Conservation (phyloP, 2,329 filamentous ascomycete species). For the Neoascochyta sp. region DNA sequence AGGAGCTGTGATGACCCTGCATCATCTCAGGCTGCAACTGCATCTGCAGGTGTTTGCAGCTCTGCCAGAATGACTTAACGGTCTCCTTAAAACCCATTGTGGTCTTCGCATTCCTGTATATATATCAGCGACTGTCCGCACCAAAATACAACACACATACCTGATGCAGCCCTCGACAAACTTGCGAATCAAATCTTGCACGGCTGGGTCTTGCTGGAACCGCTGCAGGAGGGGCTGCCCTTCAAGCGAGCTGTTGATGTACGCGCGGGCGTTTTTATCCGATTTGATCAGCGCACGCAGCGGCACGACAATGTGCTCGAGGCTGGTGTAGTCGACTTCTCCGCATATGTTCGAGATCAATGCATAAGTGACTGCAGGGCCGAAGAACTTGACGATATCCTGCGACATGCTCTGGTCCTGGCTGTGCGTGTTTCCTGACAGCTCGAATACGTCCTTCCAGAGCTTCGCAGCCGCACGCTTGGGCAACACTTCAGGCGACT, state of each 20-base stretch:
- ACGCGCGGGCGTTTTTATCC: conserved; percentile 30
- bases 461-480: conserved; percentile 72
- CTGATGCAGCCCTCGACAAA: conserved; percentile 34
- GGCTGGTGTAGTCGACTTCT: conserved; percentile 33
- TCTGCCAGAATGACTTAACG: conserved; percentile 36
- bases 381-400: conserved; percentile 37
- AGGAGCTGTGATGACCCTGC: conserved; percentile 17
- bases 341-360: conserved; percentile 35
- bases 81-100: conserved; percentile 34
- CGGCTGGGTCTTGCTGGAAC: conserved; percentile 25
- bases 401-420: conserved; percentile 29
- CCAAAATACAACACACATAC: conserved; percentile 11
- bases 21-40: conserved; percentile 32
- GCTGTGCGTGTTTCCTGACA: conserved; percentile 25
- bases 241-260: conserved; percentile 29
- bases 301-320: conserved; percentile 32
- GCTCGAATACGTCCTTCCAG: conserved; percentile 52
- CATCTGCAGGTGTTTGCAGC: conserved; percentile 37
- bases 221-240: conserved; percentile 29
- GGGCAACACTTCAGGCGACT: conserved; percentile 68
- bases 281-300: conserved; percentile 32
- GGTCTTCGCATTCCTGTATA: conserved; percentile 34
- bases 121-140: conserved; percentile 16
- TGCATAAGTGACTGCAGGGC: conserved; percentile 26
- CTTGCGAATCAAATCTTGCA: conserved; percentile 31